Evolutionary conservation across 306 rosid species (phyloP).

Genomic region (Prunus campanulata): DNA sequence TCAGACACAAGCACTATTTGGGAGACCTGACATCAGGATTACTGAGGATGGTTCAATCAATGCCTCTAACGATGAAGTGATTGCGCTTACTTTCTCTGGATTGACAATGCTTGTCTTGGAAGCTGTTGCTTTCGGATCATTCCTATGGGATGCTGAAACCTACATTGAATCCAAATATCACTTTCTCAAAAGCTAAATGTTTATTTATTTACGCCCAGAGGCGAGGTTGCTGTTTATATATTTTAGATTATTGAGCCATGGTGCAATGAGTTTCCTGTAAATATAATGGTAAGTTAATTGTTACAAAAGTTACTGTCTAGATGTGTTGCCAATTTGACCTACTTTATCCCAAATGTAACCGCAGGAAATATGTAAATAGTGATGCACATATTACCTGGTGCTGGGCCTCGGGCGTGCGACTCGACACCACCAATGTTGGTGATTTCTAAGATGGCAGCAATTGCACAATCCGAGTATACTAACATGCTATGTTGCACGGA

Average conservation of each 20-base stretch:
- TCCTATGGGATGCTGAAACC: conserved; percentile 82
- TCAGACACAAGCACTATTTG: conserved; percentile 91
- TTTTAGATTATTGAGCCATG: conserved; percentile 20
- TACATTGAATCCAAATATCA: conserved; percentile 75
- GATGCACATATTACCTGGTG: too few relatives aligned
- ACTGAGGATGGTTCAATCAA: conserved; percentile 71
- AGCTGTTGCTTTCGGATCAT: conserved; percentile 87
- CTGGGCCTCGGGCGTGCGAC: too few relatives aligned
- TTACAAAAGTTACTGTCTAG: neutral
- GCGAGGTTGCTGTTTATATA: conserved; percentile 14
- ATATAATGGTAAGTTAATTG: conserved; percentile 7
- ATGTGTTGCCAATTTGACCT: neutral
- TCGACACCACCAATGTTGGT: too few relatives aligned
- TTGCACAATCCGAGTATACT: too few relatives aligned
- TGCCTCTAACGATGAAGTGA: conserved; percentile 56
- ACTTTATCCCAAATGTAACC: neutral
- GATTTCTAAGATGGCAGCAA: too few relatives aligned
- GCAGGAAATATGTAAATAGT: too few relatives aligned
- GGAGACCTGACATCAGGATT: conserved; percentile 69
- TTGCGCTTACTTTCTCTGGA: conserved; percentile 61
- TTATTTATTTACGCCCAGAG: neutral
- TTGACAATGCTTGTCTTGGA: conserved; percentile 82
- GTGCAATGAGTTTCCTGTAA: conserved; percentile 13
- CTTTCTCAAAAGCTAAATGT: conserved; percentile 49
- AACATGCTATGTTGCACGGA: too few relatives aligned